Conservation (phyloP, 176 grass and related monocot genomes). For the Dactylis glomerata region DNA sequence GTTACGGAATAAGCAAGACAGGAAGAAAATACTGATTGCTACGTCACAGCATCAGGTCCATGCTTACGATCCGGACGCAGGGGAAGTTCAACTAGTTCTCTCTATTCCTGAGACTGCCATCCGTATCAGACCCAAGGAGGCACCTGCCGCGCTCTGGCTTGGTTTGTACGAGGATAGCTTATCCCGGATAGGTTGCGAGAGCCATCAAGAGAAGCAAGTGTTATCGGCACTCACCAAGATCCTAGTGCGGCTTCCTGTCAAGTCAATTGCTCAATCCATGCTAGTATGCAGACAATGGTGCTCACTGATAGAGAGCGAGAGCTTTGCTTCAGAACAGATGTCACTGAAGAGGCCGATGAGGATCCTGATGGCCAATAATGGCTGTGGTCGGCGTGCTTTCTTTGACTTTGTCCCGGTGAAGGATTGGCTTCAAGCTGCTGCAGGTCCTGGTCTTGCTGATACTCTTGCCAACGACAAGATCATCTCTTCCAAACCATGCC, state of each 20-base stretch:
- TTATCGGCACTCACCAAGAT: background rate
- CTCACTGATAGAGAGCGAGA: background rate
- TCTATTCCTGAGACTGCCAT: background rate
- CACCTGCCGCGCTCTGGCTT: background rate
- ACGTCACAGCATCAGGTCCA: conserved; percentile 3
- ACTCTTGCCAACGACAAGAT: background rate
- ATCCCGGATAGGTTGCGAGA: background rate
- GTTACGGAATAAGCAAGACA: background rate
- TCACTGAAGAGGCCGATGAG: background rate
- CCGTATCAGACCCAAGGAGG: background rate
- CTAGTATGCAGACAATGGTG: background rate
- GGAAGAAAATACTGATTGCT: background rate
- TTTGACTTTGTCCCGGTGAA: background rate
- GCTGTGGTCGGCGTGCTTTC: background rate
- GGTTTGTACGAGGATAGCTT: conserved; percentile 10
- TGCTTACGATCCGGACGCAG: background rate
- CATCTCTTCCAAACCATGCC: conserved; percentile 25
- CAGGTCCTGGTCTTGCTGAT: no score
- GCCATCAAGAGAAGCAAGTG: background rate
- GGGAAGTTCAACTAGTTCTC: background rate
- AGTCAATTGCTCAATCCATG: background rate
- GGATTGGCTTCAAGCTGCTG: background rate
- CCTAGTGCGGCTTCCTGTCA: background rate
- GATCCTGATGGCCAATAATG: background rate
- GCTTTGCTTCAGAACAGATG: background rate